Base-by-base conservation (phyloP, 306 rosid species). In the Trifolium fragiferum region DNA sequence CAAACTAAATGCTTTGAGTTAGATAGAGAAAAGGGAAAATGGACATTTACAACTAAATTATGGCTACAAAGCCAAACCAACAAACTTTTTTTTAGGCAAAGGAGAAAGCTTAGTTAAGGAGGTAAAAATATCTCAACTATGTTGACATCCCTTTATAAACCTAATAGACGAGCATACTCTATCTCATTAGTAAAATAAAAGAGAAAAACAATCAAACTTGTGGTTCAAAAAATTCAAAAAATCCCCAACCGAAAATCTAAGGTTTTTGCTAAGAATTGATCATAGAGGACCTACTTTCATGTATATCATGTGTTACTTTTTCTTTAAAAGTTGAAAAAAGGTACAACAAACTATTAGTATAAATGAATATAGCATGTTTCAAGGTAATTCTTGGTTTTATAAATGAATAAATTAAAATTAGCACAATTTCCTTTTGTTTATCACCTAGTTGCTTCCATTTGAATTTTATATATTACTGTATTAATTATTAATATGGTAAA, bases 141-240 rank as follows among this genome's bases (percentile, higher is more conserved):
- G n/a, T n/a, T n/a, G n/a, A n/a, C n/a, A n/a, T n/a, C n/a, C n/a
- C n/a, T n/a, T n/a, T n/a, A n/a, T n/a, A n/a, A n/a, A n/a, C n/a
- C n/a, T n/a, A n/a, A n/a, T n/a, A n/a, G n/a, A n/a, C n/a, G n/a
- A n/a, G n/a, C n/a, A n/a, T n/a, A n/a, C n/a, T n/a, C n/a, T n/a
- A n/a, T n/a, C n/a, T n/a, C n/a, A n/a, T n/a, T n/a, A n/a, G n/a
- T n/a, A n/a, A n/a, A n/a, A n/a, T n/a, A n/a, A n/a, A n/a, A n/a
- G n/a, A n/a, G n/a, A n/a, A n/a, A n/a, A n/a, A n/a, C n/a, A n/a
- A n/a, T n/a, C n/a, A n/a, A n/a, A 37, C 25, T 20, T 65, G 74
- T 72, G 69, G 72, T 27, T 71, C n/a, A 53, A 62, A 64, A 70
- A 40, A 55, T 44, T 16, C 74, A 47, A 46, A 15, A 20, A 72